A percentile compares a stretch with the other conserved stretches of the same genome.
These are phyloP conservation scores for Vanrija humicola DNA, from an alignment of 1,284 basidiomycete species.

Conservation along the genomic window DNA sequence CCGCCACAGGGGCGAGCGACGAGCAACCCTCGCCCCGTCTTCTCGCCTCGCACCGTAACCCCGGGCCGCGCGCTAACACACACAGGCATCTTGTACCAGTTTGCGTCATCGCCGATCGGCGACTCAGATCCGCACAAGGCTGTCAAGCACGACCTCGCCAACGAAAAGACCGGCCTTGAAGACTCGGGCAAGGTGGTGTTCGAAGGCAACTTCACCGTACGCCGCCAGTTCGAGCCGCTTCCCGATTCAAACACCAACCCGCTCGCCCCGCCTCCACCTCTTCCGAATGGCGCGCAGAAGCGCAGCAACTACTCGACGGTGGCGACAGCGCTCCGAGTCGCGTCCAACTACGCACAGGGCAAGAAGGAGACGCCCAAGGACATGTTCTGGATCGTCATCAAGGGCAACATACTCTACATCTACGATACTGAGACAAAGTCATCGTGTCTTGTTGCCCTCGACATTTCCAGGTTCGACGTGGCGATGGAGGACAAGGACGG, in stretches of 20 bases:
- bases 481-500: slow-evolving; percentile 64
- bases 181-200: slow-evolving; percentile 12
- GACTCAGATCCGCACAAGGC: slow-evolving; percentile 55
- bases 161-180: slow-evolving; percentile 18
- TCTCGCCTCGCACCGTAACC: too few species aligned
- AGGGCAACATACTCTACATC: slow-evolving; percentile 80
- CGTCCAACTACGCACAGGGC: slow-evolving; percentile 48
- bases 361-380: slow-evolving; percentile 68
- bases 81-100: slow-evolving; percentile 49
- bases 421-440: slow-evolving; percentile 56
- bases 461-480: slow-evolving; percentile 67
- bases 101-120: slow-evolving; percentile 72
- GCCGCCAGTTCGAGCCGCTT: slow-evolving; percentile 68
- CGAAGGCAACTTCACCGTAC: slow-evolving; percentile 75
- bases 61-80: not conserved
- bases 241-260: slow-evolving; percentile 43
- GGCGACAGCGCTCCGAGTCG: slow-evolving; percentile 49
- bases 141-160: slow-evolving; percentile 35
- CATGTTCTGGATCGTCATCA: slow-evolving; percentile 81
- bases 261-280: slow-evolving; percentile 16
- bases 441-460: slow-evolving; percentile 71
- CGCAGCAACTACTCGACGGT: slow-evolving; percentile 12
- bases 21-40: too few species aligned
- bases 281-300: slow-evolving; percentile 30
- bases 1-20: too few species aligned